Evolutionary conservation across 768 basidiomycete species (phyloP), one percentile per base, ranked within the genome.

Genomic region (Phanerochaete carnosa): DNA sequence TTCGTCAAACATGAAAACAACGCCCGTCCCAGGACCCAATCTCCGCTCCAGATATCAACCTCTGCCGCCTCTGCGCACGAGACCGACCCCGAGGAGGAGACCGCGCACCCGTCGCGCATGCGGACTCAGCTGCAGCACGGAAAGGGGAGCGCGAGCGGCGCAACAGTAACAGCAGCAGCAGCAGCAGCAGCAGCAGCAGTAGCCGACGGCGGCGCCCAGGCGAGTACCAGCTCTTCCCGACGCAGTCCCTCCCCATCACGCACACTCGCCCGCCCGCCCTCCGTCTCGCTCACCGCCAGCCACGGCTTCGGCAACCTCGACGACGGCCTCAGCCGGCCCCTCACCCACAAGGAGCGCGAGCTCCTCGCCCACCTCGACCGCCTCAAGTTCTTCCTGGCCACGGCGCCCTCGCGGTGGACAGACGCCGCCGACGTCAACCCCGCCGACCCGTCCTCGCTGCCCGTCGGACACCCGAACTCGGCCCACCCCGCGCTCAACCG

Each of bases 331-430:
- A 77, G 79, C 22, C 76, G 88, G n/a, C 79, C 86, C 0, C 80
- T 92, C 51, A 84, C 80, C 6, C 69, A 80, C 1, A 75, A 81
- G 53, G 90, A 93, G 71, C 84, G 86, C 59, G 88, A 90, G 23
- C 80, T 83, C 26, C 77, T 94, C 45, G 83, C 83, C n/a, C 81
- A 89, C 64, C 82, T 95, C 23, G 91, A 95, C 66, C 74, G 85
- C 23, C 89, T 95, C 73, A 94, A 94, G 75, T 89, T 87, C 76
- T 95, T 95, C 75, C 85, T 95, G 47, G 89, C 90, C 16, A 92
- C 91, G 12, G 93, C 89, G 8, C 94, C 88, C 2, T 87, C 83
- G 29, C 82, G 84, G 51, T 94, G 91, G 92, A 82, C 83, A 66
- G 26, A 70, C 76, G 55, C 11, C 35, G 19, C 19, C 37, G 56